These are phyloP conservation scores for Penicillium sp. DNA, from an alignment of 2,329 filamentous ascomycete species.

Conservation along the genomic window DNA sequence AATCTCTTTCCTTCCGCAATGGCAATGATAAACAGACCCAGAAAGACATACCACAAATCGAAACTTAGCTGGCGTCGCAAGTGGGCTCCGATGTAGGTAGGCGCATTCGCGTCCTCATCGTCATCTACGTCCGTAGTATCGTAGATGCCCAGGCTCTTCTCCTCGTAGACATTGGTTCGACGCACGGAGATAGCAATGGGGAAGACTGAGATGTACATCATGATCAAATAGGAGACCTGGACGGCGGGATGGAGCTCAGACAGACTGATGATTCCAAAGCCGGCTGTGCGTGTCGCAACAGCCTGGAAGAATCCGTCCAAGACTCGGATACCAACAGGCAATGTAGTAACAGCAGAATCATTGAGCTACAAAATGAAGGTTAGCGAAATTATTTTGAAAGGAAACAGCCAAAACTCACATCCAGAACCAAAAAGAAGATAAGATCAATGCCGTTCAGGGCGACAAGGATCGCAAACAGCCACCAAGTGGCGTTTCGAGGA, in stretches of 20 bases:
- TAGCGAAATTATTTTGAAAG: conserved; percentile 9
- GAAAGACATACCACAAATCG: conserved; percentile 94
- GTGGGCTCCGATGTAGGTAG: conserved; percentile 87
- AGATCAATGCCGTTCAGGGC: conserved; percentile 80
- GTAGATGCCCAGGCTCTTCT: conserved; percentile 64
- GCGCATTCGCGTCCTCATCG: conserved; percentile 56
- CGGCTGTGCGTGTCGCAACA: conserved; percentile 82
- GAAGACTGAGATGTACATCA: conserved; percentile 99
- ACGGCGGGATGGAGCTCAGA: conserved; percentile 80
- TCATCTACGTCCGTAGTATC: conserved; percentile 61
- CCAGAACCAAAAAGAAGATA: conserved; percentile 87
- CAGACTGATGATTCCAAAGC: conserved; percentile 79
- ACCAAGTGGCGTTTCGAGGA: conserved; percentile 88
- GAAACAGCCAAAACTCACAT: conserved; percentile 58
- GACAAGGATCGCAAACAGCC: conserved; percentile 84
- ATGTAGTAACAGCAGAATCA: conserved; percentile 62
- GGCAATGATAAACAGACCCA: conserved; percentile 88
- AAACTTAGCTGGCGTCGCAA: conserved; percentile 91
- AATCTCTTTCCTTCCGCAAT: conserved; percentile 80
- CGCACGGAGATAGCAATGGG: conserved; percentile 95
- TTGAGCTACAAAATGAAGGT: conserved; percentile 57
- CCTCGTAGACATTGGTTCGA: conserved; percentile 93
- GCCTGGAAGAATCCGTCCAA: conserved; percentile 90
- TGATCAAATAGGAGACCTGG: conserved; percentile 90
- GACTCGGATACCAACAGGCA: conserved; percentile 73